Conservation (phyloP, 2,329 filamentous ascomycete genomes). For the Ceratocystis albifundus region DNA sequence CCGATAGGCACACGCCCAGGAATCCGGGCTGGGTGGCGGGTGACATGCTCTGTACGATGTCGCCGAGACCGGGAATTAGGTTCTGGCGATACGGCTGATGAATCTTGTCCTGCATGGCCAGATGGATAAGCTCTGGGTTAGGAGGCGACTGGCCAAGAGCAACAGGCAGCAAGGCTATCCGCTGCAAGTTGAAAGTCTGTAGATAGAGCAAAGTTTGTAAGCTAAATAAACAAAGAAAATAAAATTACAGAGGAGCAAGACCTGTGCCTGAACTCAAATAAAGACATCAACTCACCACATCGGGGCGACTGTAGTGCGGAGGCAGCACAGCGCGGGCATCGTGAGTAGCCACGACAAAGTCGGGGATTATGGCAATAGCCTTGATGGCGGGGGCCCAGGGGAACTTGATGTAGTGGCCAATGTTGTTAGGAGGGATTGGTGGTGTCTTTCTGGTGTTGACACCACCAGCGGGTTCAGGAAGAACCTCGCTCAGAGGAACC, state of each 20-base stretch:
- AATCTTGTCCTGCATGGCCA: constrained; percentile 97
- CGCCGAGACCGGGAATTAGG: constrained; percentile 80
- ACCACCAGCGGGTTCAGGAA: constrained; percentile 81
- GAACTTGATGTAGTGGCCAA: constrained; percentile 94
- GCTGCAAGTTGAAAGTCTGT: constrained; percentile 80
- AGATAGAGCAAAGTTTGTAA: neutral
- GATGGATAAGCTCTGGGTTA: constrained; percentile 85
- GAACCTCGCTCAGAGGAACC: constrained; percentile 86
- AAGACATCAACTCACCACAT: constrained; percentile 54
- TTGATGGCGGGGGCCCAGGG: constrained; percentile 91
- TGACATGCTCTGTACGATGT: constrained; percentile 85
- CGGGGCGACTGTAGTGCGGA: constrained; percentile 61
- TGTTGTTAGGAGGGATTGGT: constrained; percentile 78
- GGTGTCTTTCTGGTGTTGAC: constrained; percentile 78
- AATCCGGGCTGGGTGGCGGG: constrained; percentile 77
- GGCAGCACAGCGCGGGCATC: constrained; percentile 80
- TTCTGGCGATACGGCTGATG: constrained; percentile 92
- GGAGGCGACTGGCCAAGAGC: constrained; percentile 83
- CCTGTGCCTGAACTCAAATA: neutral
- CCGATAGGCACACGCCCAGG: constrained; percentile 86
- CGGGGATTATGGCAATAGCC: constrained; percentile 87
- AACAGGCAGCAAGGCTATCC: constrained; percentile 80
- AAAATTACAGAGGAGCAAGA: too few relatives aligned
- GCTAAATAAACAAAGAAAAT: neutral
- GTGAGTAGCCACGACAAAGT: constrained; percentile 92